A percentile compares a stretch with the other conserved stretches of the same genome.
These are phyloP conservation scores for Prillingera fragicola DNA, from an alignment of 1,284 basidiomycete species.

Conservation along the genomic window DNA sequence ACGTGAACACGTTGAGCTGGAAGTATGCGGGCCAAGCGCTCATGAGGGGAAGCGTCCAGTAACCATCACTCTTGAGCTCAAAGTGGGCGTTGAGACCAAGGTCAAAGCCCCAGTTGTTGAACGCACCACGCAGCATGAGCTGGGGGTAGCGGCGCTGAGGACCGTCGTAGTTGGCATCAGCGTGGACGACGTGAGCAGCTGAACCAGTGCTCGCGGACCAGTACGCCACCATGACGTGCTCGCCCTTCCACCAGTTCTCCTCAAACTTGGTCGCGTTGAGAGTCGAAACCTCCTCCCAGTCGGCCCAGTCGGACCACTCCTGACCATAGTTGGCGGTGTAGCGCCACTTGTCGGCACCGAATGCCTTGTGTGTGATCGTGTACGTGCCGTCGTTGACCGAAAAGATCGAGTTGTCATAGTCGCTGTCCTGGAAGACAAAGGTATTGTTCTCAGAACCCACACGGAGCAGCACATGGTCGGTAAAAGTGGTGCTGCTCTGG, in stretches of 20 bases:
- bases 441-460: conserved; percentile 69
- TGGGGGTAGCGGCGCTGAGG: conserved; percentile 71
- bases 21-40: conserved; percentile 78
- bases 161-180: conserved; percentile 60
- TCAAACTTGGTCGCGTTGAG: conserved; percentile 59
- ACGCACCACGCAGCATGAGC: conserved; percentile 74
- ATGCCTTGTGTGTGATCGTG: conserved; percentile 70
- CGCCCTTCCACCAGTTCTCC: conserved; percentile 69
- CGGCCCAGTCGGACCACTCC: conserved; percentile 71
- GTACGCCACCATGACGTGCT: conserved; percentile 84
- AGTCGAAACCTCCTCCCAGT: conserved; percentile 66
- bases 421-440: conserved; percentile 69
- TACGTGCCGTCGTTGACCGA: conserved; percentile 59
- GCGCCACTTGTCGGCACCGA: conserved; percentile 78
- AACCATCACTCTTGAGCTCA: conserved; percentile 57
- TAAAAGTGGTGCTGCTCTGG: conserved; percentile 37
- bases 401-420: conserved; percentile 63
- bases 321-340: conserved; percentile 81
- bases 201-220: conserved; percentile 65
- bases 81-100: conserved; percentile 66
- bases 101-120: conserved; percentile 87
- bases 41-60: conserved; percentile 58
- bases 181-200: conserved; percentile 64
- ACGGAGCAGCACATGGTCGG: conserved; percentile 70
- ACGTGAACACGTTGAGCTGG: conserved; percentile 81